Conservation (phyloP, 768 basidiomycete genomes). For the Stropharia rugosoannulata region DNA sequence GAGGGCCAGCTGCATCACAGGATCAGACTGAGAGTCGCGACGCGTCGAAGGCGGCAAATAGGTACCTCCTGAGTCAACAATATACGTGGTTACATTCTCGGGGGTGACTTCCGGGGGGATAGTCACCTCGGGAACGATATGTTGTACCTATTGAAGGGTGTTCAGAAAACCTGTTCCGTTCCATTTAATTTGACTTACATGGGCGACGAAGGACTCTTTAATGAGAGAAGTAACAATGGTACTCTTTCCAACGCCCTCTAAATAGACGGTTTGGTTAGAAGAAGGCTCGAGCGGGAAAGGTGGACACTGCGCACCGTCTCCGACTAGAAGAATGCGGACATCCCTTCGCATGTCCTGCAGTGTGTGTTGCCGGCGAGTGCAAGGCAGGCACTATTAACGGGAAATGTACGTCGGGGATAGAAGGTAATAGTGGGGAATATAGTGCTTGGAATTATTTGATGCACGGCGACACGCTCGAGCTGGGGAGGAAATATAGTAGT, state of each 20-base stretch:
- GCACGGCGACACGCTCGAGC: background rate
- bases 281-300: background rate
- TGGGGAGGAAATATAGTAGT: slow-evolving; percentile 4
- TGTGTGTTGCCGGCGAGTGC: background rate
- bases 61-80: slow-evolving; percentile 93
- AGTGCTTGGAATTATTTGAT: background rate
- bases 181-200: slow-evolving; percentile 45
- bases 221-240: slow-evolving; percentile 96
- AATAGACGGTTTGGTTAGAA: slow-evolving; percentile 15
- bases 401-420: background rate
- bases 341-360: slow-evolving; percentile 72
- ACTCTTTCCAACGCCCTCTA: slow-evolving; percentile 98
- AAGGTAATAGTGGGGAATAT: background rate
- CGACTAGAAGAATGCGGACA: slow-evolving; percentile 91
- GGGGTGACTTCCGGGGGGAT: slow-evolving; percentile 97
- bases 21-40: slow-evolving; percentile 1
- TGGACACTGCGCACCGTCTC: slow-evolving; percentile 68
- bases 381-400: background rate
- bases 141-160: slow-evolving; percentile 68
- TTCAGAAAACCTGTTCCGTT: background rate
- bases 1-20: slow-evolving; percentile 64
- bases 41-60: slow-evolving; percentile 25
- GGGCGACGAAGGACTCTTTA: slow-evolving; percentile 90
- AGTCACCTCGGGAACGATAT: slow-evolving; percentile 94
- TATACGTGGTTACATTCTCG: slow-evolving; percentile 96